A percentile compares a stretch with the other conserved stretches of the same genome.
Evolutionary conservation across 768 basidiomycete genomes (phyloP).

Genomic region (Lenzites betulinus): DNA sequence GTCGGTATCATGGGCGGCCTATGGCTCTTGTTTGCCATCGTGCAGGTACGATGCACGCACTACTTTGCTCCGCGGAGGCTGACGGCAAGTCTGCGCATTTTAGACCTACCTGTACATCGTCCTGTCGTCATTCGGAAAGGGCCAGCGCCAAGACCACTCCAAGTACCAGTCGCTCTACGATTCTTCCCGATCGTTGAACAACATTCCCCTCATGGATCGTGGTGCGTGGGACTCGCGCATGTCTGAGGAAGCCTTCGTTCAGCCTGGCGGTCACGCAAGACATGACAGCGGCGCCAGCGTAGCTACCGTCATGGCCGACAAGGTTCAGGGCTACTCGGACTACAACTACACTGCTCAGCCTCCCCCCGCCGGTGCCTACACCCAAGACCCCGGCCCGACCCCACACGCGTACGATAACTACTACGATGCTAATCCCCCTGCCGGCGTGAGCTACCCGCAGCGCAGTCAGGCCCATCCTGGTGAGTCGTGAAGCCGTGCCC

Average conservation of each 20-base stretch:
- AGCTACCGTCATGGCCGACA: constrained; percentile 55
- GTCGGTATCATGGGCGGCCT: constrained; percentile 89
- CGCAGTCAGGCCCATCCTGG: constrained; percentile 49
- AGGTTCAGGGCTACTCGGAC: constrained; percentile 33
- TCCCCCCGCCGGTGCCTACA: constrained; percentile 38
- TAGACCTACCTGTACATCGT: constrained; percentile 54
- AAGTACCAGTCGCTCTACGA: constrained; percentile 78
- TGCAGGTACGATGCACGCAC: constrained; percentile 58
- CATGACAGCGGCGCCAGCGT: constrained; percentile 59
- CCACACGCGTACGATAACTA: constrained; percentile 35
- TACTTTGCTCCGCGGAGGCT: constrained; percentile 2
- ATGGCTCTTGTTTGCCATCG: constrained; percentile 77
- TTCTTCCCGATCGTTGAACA: constrained; percentile 53
- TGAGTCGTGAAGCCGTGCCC: constrained; percentile 38
- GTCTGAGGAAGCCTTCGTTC: constrained; percentile 43
- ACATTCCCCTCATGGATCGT: constrained; percentile 66
- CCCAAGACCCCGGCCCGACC: constrained; percentile 42
- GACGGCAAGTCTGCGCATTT: constrained; percentile 6
- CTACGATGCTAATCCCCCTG: constrained; percentile 22
- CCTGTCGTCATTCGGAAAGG: constrained; percentile 63
- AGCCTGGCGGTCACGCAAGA: constrained; percentile 28
- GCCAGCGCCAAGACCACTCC: constrained; percentile 79
- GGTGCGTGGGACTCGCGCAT: constrained; percentile 71
- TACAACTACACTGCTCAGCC: constrained; percentile 26
- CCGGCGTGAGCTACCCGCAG: constrained; percentile 39